Percentiles rank a stretch among this genome's conserved stretches.
phyloP scores from a whole-genome alignment of 768 basidiomycete species.

The Lyophyllum semitale region DNA sequence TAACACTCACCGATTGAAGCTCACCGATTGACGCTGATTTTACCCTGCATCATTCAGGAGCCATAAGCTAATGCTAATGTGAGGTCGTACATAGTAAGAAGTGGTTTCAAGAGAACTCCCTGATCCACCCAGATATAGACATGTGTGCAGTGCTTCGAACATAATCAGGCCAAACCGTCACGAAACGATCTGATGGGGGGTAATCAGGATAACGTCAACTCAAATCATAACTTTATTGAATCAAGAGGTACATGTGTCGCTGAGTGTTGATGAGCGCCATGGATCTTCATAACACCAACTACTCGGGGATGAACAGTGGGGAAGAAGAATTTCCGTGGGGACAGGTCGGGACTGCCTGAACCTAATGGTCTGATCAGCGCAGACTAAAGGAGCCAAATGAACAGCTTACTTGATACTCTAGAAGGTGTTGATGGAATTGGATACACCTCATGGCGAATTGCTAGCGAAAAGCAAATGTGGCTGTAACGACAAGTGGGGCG shows the following conservation, averaged over 20 bases:
- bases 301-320: not conserved
- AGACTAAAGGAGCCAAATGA: not conserved
- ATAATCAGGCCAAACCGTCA: not conserved
- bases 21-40: not conserved
- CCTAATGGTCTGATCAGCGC: not conserved
- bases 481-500: not conserved
- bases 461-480: not conserved
- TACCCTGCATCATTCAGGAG: not conserved
- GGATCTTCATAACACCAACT: not conserved
- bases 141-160: not conserved
- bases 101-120: not conserved
- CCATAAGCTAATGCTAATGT: not conserved
- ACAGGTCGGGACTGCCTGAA: too few relatives aligned
- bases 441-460: not conserved
- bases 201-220: conserved; percentile 1
- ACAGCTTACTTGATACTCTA: not conserved
- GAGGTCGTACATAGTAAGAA: not conserved
- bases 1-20: not conserved
- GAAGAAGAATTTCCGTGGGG: not conserved
- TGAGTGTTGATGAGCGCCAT: conserved; percentile 1
- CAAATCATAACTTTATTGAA: conserved; percentile 4
- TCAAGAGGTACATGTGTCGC: not conserved
- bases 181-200: not conserved
- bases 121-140: not conserved
- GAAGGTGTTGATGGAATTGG: conserved; percentile 1